Evolutionary conservation across 768 basidiomycete genomes (phyloP), one percentile per base, ranked within the genome.

Genomic region (Cystofilobasidium capitatum): DNA sequence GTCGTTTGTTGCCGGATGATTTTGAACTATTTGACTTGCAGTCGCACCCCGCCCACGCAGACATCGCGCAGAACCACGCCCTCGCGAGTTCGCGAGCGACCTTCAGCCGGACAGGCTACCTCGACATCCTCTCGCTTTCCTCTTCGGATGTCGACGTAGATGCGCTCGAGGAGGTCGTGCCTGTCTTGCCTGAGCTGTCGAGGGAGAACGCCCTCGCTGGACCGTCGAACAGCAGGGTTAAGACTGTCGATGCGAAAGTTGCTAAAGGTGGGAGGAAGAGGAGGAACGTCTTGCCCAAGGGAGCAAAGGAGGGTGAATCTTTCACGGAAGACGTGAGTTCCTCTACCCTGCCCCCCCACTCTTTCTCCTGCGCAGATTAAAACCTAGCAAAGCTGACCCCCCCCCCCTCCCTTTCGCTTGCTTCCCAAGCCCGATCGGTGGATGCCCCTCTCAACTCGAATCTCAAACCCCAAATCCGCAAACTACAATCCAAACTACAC

Each of bases 21-120:
- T 37, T 5, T 36, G 13, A 22, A 20, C 24, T 40, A 35, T 17
- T 24, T 42, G 59, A 65, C 58, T 39, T 14, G 1, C 74, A 91
- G 91, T 80, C 85, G 72, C 86, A 89, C 33, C 88, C 93, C 72
- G 91, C 94, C 79, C 84, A 91, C 74, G 83, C 88, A 6, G 91
- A 93, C 75, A 85, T 93, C 74, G 80, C 87, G 44, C 90, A 85
- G 69, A 94, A 96, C 77, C 83, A 93, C 66, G 81, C 84, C 65
- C 90, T 91, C 6, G 82, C 90, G 2, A 85, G 89, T 74, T 81
- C 82, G 67, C 89, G 91, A 74, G 83, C 90, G 65, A 87, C 91
- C 74, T 96, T 94, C 79, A 83, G 89, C 76, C 83, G 61, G 80
- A 80, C 59, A 45, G 54, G 65, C 69, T 20, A 64, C 73, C n/a